Evolutionary conservation across 495 filamentous ascomycete species (phyloP), one percentile per base, ranked within the genome.

Genomic region (Penicillium antarcticum): DNA sequence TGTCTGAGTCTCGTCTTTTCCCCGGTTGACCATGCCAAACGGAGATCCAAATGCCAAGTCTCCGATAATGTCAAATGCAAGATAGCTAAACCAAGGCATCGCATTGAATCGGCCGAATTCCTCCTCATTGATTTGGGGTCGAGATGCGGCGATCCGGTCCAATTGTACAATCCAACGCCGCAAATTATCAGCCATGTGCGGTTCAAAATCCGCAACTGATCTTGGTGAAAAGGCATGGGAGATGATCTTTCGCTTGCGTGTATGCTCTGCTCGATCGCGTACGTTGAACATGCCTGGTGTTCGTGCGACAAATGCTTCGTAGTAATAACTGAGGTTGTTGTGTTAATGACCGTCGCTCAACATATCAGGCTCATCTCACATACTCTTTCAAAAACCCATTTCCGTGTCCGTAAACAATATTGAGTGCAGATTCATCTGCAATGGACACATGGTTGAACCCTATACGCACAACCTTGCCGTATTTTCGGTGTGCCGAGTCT

Each of bases 71-170:
- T 63, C 88, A 52, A 92, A 92, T n/a, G 88, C 88, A 10, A 91
- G 76, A 60, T 87, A 92, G 64, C 91, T 92, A 77, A 89, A 89
- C 88, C 88, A 92, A 45, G 87, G 75, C 42, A 92, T 77, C 44
- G 81, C 84, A 62, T 92, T 88, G 45, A 89, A 71, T 42, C 78
- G 67, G 18, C 67, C 68, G 56, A 70, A 85, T 5, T 52, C 60
- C 9, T 24, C 50, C 14, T 36, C 17, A 2, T 46, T 31, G 14
- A 13, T 69, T 6, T 48, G 54, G 6, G 44, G 17, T 21, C 13
- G 23, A 19, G 47, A 49, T 17, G 49, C 37, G 8, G 67, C 57
- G 1, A 87, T 69, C 13, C 66, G 61, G 61, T 91, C 85, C 78
- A 86, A 85, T 69, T 87, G 85, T 18, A 61, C 65, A 4, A 82